Evolutionary conservation across 495 filamentous ascomycete genomes (phyloP), one percentile per base, ranked within the genome.

Genomic region (Hypoxylon fragiforme): DNA sequence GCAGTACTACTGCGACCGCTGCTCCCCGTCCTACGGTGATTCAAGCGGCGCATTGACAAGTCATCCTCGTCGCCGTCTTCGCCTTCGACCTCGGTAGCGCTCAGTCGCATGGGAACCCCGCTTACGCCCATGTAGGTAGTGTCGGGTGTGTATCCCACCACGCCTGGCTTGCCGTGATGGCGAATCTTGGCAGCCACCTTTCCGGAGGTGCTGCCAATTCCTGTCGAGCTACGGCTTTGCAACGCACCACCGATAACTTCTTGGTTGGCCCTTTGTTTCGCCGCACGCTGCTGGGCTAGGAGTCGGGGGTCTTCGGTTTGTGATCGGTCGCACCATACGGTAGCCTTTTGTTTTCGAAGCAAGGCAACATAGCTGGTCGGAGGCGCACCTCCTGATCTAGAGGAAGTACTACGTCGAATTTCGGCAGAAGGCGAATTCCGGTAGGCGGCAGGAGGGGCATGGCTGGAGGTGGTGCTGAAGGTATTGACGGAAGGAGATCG

Each of bases 261-360:
- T 52, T 85, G 82, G 36, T 85, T 84, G 2, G 95, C 95, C 41
- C 90, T 75, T 71, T 86, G 80, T 73, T 92, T 96, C 43, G 91
- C 95, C 2, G 83, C 83, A 50, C 86, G 79, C 62, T 95, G 89
- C 61, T 88, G 83, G 18, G 89, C 90, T 4, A 86, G 70, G 46
- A 95, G 67, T 16, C 90, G 80, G 7, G 95, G 89, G 71, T 99
- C 95, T 71, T 97, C 91, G 42, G 87, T 82, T 63, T 99, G 94
- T 11, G 91, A 82, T 44, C 92, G 91, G 60, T 97, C 95, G 71
- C 92, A 97, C 94, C 94, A 99, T 6, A 99, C 94, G 0, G 94
- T 99, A 21, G 90, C 94, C 66, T 97, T 99, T 66, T 99, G 94
- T 61, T 90, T 90, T 39, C 94, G 83, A 76, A 99, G 87, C 7